Conservation (phyloP, 805 yeast species). For the Yamadazyma kitorensis region DNA sequence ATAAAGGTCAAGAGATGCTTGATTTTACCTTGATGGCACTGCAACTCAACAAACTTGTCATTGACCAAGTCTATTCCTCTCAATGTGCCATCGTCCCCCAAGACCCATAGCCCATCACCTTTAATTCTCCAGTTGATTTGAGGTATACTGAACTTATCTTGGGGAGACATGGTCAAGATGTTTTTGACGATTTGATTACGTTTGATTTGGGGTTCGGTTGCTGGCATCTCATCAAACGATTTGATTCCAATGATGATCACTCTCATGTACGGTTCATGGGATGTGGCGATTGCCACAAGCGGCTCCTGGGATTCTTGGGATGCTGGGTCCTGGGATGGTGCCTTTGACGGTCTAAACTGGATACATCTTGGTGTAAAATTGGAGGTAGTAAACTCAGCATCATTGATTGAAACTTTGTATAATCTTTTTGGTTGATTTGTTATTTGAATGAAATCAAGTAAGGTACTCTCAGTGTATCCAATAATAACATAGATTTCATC, state of each 20-base stretch:
- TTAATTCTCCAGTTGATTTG: conserved; percentile 43
- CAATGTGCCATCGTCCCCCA: conserved; percentile 66
- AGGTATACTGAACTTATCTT: conserved; percentile 62
- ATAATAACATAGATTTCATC: conserved; percentile 44
- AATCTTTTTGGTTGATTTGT: conserved; percentile 19
- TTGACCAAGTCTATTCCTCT: conserved; percentile 56
- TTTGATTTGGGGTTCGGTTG: conserved; percentile 14
- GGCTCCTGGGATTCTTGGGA: too few relatives aligned
- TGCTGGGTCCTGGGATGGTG: too few relatives aligned
- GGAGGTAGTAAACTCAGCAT: conserved; percentile 65
- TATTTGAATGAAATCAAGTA: conserved; percentile 36
- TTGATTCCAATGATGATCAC: conserved; percentile 54
- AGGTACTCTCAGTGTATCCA: conserved; percentile 60
- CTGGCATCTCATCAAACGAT: conserved; percentile 6
- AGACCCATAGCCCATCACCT: conserved; percentile 59
- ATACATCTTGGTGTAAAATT: conserved; percentile 56
- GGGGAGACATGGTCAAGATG: conserved; percentile 55
- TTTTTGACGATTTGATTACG: conserved; percentile 28
- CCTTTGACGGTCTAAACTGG: conserved; percentile 25
- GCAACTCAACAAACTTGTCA: conserved; percentile 27
- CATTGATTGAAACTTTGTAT: conserved; percentile 59
- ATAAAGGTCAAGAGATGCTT: conserved; percentile 36
- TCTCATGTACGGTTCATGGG: conserved; percentile 77
- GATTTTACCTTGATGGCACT: conserved; percentile 47
- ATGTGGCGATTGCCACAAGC: conserved; percentile 71